These are phyloP conservation scores for Cladosporium phlei DNA, from an alignment of 2,329 filamentous ascomycete species.

Conservation along the genomic window DNA sequence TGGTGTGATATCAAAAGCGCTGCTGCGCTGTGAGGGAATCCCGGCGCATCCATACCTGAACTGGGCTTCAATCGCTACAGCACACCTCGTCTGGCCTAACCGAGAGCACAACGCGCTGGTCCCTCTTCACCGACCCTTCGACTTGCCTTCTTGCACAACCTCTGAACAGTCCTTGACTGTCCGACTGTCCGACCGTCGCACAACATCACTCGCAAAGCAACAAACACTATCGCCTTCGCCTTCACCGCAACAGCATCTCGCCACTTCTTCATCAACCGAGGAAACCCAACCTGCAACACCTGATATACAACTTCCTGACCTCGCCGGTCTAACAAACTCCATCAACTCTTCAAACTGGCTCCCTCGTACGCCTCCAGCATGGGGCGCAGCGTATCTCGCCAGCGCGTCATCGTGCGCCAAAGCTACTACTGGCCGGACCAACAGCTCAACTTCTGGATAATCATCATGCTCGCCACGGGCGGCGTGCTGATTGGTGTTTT, in stretches of 20 bases:
- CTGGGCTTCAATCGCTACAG: background rate
- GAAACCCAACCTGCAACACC: background rate
- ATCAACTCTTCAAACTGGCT: slow-evolving; percentile 5
- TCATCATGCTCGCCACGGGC: slow-evolving; percentile 56
- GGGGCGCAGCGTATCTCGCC: slow-evolving; percentile 26
- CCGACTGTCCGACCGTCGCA: background rate
- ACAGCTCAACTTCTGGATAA: slow-evolving; percentile 61
- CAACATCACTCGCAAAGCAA: background rate
- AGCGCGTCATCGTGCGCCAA: slow-evolving; percentile 41
- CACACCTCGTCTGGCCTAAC: no score
- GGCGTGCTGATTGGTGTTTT: slow-evolving; percentile 57
- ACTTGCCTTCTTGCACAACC: no score
- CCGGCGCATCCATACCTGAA: slow-evolving; percentile 10
- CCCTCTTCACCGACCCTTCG: slow-evolving; percentile 9
- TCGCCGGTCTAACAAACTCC: slow-evolving; percentile 1
- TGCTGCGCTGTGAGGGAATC: background rate
- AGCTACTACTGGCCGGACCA: slow-evolving; percentile 62
- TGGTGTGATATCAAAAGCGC: background rate
- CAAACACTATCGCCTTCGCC: background rate
- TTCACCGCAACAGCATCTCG: background rate
- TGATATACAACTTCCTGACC: background rate
- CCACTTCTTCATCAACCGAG: background rate
- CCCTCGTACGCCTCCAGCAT: slow-evolving; percentile 21
- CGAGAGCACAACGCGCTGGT: no score
- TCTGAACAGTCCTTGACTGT: no score